Conservation (phyloP, 2,329 filamentous ascomycete species). For the Aspergillus sp. region DNA sequence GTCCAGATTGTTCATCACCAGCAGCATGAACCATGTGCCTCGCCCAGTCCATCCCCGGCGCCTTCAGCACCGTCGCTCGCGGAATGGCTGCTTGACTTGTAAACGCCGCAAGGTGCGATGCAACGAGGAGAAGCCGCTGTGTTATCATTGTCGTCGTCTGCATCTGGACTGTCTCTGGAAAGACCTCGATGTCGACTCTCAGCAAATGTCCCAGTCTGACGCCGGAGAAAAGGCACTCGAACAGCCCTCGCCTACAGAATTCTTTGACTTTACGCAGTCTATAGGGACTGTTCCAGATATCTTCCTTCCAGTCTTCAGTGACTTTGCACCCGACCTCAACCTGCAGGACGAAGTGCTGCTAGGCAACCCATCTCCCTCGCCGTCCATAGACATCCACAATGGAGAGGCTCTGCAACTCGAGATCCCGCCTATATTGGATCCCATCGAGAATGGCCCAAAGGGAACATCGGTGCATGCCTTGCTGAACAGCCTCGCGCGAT, state of each 20-base stretch:
- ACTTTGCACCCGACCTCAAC: background rate
- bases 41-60: too few species aligned
- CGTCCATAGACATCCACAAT: background rate
- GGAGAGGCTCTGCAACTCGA: background rate
- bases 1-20: too few species aligned
- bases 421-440: background rate
- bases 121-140: background rate
- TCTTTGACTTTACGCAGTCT: background rate
- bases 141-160: background rate
- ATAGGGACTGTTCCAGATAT: background rate
- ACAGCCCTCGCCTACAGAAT: background rate
- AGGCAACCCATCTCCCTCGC: background rate
- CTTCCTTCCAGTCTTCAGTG: background rate
- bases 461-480: background rate
- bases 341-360: background rate
- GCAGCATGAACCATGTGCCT: too few species aligned
- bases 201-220: background rate
- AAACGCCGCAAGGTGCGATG: background rate
- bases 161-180: conserved; percentile 1
- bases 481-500: background rate
- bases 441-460: background rate
- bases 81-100: background rate
- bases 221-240: too few species aligned
- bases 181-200: background rate
- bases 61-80: background rate